These are phyloP conservation scores for Colletotrichum eremochloae DNA, from an alignment of 2,329 filamentous ascomycete species.

Conservation along the genomic window DNA sequence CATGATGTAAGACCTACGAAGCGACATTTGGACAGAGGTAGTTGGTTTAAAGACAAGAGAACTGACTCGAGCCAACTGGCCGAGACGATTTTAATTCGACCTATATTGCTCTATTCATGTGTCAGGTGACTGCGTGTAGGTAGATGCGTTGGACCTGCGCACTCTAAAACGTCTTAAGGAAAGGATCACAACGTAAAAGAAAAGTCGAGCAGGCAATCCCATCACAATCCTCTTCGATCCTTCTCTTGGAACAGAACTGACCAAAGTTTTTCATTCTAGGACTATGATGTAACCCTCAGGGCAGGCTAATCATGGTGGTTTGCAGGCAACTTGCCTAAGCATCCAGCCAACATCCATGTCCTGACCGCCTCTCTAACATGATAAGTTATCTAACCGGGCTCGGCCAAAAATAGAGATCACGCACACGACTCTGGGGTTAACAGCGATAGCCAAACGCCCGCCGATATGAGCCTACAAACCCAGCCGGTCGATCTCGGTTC, in stretches of 20 bases:
- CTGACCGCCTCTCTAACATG: background rate
- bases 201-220: background rate
- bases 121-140: too few relatives aligned
- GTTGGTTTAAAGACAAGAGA: background rate
- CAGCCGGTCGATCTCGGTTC: background rate
- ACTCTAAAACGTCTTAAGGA: background rate
- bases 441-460: background rate
- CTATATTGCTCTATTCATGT: background rate
- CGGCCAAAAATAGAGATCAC: background rate
- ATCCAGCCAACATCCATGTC: background rate
- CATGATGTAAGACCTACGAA: background rate
- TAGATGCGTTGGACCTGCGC: background rate
- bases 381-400: background rate
- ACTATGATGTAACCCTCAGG: background rate
- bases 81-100: background rate
- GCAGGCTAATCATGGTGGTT: background rate
- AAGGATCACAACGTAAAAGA: background rate
- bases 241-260: too few relatives aligned
- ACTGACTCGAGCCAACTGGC: background rate
- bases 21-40: background rate
- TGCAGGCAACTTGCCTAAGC: background rate
- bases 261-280: background rate
- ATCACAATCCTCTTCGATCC: background rate
- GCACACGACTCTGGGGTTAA: background rate
- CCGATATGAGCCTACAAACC: background rate